Evolutionary conservation across 2,329 filamentous ascomycete genomes (phyloP).

Genomic region (Didymella glomerata): DNA sequence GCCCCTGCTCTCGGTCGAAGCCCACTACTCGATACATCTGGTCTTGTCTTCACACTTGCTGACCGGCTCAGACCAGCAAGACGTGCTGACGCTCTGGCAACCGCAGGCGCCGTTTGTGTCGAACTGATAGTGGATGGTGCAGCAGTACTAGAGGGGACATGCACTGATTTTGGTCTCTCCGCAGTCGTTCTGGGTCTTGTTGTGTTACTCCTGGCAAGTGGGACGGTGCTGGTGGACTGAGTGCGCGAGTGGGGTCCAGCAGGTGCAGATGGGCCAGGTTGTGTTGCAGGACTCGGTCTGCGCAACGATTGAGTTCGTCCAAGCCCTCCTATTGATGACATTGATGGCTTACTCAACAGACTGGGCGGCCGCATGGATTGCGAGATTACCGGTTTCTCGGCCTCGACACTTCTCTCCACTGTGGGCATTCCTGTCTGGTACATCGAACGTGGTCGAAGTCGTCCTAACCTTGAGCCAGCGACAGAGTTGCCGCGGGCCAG

Average conservation of each 20-base stretch:
- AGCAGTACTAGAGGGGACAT: constrained; percentile 24
- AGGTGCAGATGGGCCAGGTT: constrained; percentile 23
- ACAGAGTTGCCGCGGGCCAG: constrained; percentile 14
- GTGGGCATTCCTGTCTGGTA: constrained; percentile 37
- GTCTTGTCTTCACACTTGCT: constrained; percentile 33
- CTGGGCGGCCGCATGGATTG: constrained; percentile 32
- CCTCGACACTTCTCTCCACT: constrained; percentile 14
- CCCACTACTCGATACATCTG: constrained; percentile 24
- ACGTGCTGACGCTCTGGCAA: constrained; percentile 32
- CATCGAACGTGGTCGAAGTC: constrained; percentile 43
- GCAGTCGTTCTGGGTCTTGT: constrained; percentile 22
- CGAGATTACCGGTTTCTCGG: constrained; percentile 19
- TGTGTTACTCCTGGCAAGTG: constrained; percentile 25
- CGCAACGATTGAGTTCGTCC: constrained; percentile 44
- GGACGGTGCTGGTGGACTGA: constrained; percentile 35
- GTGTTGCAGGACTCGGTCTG: constrained; percentile 34
- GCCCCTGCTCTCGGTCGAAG: constrained; percentile 17
- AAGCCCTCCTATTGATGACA: constrained; percentile 30
- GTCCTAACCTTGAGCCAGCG: constrained; percentile 22
- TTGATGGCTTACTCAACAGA: constrained; percentile 30
- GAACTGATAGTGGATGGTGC: constrained; percentile 19
- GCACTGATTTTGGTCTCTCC: constrained; percentile 40
- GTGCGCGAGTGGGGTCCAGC: constrained; percentile 36
- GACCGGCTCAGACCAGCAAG: constrained; percentile 40
- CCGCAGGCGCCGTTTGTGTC: constrained; percentile 21